phyloP scores from a whole-genome alignment of 2,329 filamentous ascomycete species.

The Paecilomyces variotii region DNA sequence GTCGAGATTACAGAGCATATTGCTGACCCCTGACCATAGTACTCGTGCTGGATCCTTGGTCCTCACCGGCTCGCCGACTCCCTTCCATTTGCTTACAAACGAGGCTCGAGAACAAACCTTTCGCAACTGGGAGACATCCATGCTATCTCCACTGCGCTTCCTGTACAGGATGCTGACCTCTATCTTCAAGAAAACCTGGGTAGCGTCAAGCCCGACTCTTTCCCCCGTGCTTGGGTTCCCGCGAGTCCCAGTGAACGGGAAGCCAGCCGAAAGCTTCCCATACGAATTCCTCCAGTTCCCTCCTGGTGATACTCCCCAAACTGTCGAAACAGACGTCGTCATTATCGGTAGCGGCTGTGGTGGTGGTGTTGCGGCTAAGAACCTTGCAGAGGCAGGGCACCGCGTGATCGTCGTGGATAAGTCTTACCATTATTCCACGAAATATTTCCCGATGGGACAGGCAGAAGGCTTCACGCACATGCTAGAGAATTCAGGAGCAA shows the following conservation, averaged over 20 bases:
- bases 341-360: slow-evolving; percentile 84
- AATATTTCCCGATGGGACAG: slow-evolving; percentile 67
- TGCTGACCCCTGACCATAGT: slow-evolving; percentile 19
- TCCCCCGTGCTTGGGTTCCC: slow-evolving; percentile 46
- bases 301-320: slow-evolving; percentile 45
- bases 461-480: slow-evolving; percentile 53
- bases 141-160: slow-evolving; percentile 44
- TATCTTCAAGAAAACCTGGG: slow-evolving; percentile 47
- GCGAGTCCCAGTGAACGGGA: slow-evolving; percentile 46
- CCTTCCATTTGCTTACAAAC: slow-evolving; percentile 47
- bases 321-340: slow-evolving; percentile 70
- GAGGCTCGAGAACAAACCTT: slow-evolving; percentile 48
- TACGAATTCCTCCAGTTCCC: slow-evolving; percentile 53
- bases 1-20: neutral
- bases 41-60: slow-evolving; percentile 49
- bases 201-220: slow-evolving; percentile 44
- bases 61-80: slow-evolving; percentile 49
- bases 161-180: slow-evolving; percentile 43
- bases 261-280: slow-evolving; percentile 43
- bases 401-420: slow-evolving; percentile 77
- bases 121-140: slow-evolving; percentile 45
- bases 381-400: slow-evolving; percentile 67
- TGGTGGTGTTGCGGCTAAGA: slow-evolving; percentile 72
- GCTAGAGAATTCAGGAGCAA: slow-evolving; percentile 59
- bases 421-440: slow-evolving; percentile 64